Conservation (phyloP, 139 green algal species). For the Raphidocelis subcapitata region DNA sequence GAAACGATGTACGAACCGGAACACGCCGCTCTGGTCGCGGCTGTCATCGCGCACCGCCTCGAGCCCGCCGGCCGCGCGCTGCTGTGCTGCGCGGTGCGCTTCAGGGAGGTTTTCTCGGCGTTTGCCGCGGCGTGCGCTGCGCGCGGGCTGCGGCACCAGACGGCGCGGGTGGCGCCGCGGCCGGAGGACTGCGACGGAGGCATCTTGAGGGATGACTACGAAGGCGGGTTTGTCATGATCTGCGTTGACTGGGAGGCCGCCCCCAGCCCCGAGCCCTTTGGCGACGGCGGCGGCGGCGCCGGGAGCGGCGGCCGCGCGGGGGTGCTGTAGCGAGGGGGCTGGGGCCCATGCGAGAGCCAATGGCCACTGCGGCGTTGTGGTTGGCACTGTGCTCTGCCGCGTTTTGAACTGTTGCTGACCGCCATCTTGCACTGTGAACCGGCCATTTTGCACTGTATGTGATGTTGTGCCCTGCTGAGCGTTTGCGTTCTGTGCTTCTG, state of each 20-base stretch:
- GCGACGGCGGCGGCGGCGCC: conserved; percentile 40
- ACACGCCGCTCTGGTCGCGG: conserved; percentile 60
- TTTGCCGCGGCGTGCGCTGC: conserved; percentile 36
- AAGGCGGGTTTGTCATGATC: conserved; percentile 68
- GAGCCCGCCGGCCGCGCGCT: conserved; percentile 45
- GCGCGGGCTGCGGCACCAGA: conserved; percentile 39
- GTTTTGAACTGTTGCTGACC: too few species aligned
- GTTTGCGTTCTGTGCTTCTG: too few species aligned
- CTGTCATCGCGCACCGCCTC: conserved; percentile 61
- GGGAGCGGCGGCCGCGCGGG: too few species aligned
- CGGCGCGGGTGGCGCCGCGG: not conserved
- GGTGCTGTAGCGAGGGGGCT: too few species aligned
- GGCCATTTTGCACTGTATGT: too few species aligned
- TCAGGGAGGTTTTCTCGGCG: conserved; percentile 54
- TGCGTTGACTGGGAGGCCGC: conserved; percentile 39
- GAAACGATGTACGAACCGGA: conserved; percentile 78
- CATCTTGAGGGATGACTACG: conserved; percentile 57
- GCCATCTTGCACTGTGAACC: too few species aligned
- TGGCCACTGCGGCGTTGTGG: too few species aligned
- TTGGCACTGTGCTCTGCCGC: too few species aligned
- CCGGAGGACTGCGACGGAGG: conserved; percentile 33
- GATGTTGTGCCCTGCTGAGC: too few species aligned
- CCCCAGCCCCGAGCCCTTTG: conserved; percentile 22
- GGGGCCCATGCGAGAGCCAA: too few species aligned
- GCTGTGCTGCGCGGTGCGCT: conserved; percentile 61